Evolutionary conservation across 805 yeast genomes (phyloP).

Genomic region (Candida dajiaensis): DNA sequence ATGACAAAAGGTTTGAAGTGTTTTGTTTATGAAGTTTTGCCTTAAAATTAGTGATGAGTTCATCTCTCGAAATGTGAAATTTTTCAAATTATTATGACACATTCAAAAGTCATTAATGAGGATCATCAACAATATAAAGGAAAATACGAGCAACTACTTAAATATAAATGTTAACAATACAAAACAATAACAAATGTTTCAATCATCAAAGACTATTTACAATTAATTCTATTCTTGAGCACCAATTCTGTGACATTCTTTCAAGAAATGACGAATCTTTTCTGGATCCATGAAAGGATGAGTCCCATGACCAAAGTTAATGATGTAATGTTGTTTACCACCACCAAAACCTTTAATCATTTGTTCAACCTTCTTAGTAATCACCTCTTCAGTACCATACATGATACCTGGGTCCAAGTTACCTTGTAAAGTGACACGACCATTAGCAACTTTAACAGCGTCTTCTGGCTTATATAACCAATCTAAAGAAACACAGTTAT

Average conservation of each 20-base stretch:
- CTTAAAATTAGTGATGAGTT: too few relatives aligned
- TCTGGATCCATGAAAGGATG: slow-evolving; percentile 97
- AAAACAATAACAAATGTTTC: too few relatives aligned
- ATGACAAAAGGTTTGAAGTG: not conserved
- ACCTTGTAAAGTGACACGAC: slow-evolving; percentile 86
- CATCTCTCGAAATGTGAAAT: too few relatives aligned
- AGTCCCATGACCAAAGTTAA: slow-evolving; percentile 97
- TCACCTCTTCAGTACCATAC: slow-evolving; percentile 82
- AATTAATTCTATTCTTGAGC: slow-evolving; percentile 25
- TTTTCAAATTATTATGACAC: too few relatives aligned
- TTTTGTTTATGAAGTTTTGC: too few relatives aligned
- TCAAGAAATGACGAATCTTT: slow-evolving; percentile 73
- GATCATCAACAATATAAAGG: too few relatives aligned
- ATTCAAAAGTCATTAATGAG: too few relatives aligned
- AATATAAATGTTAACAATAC: too few relatives aligned
- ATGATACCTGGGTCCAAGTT: slow-evolving; percentile 93
- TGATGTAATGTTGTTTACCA: slow-evolving; percentile 84
- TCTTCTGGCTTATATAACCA: slow-evolving; percentile 85
- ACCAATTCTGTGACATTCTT: slow-evolving; percentile 84
- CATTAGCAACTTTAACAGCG: slow-evolving; percentile 69
- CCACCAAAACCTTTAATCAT: slow-evolving; percentile 95
- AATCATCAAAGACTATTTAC: not conserved
- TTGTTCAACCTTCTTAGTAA: slow-evolving; percentile 71
- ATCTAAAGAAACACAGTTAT: slow-evolving; percentile 86
- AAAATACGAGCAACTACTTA: too few relatives aligned